Base-by-base conservation (phyloP, 495 filamentous ascomycete genomes). In the Podospora australis region DNA sequence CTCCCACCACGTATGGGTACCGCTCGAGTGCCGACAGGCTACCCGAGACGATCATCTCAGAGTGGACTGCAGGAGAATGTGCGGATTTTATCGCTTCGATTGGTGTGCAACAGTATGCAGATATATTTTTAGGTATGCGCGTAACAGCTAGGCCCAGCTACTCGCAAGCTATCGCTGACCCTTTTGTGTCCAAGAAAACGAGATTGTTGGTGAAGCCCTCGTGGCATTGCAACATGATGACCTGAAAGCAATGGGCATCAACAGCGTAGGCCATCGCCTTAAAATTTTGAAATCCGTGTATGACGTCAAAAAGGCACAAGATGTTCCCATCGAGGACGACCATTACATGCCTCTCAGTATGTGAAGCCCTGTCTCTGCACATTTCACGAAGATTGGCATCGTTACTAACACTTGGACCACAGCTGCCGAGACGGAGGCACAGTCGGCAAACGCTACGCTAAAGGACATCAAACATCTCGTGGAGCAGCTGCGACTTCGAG, bases 271-370 rank as follows among this genome's bases (percentile, higher is more conserved):
- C 3, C 92, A 98, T 67, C 83, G 92, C 22, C 74, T 98, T 50
- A 95, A 90, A 2, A 92, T 98, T 34, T 74, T 98, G 40, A 96
- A 96, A 69, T 86, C 78, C 52, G 88, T 97, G 28, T 98, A 96
- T 66, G 90, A 96, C 59, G 80, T 89, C 54, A 98, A 98, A 70
- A 80, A 90, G 57, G 87, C 86, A 51, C 88, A 96, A 60, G 86
- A 89, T 56, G 79, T 98, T 48, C 84, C 87, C 2, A 82, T 96
- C 50, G 92, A 97, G 53, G 78, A 83, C 20, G 92, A 95, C 54
- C 86, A 97, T 60, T 98, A 96, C 66, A 82, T 96, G 41, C 94
- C 92, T 29, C 77, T 90, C 23, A 90, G 90, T 96, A 82, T 53
- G 87, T 75, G 35, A 30, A 45, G 26, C 11, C 9, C 43, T 26